Base-by-base conservation (phyloP, 768 basidiomycete genomes). In the Russula dissimulans region DNA sequence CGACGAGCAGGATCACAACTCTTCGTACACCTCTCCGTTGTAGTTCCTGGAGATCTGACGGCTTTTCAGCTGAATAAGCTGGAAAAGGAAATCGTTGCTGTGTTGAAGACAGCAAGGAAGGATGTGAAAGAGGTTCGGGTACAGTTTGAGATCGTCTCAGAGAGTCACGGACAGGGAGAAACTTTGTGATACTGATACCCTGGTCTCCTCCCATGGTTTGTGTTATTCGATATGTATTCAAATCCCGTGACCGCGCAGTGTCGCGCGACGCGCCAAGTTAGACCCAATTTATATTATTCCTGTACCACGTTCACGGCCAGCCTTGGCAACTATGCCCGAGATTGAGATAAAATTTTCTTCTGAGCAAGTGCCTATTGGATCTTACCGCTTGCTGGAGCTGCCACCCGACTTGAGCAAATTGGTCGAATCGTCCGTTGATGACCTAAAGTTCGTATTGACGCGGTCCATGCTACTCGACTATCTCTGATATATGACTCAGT, bases 1-100 rank as follows among this genome's bases (percentile, higher is more conserved):
- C 84, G 85, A 66, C 83, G 87, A 36, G 81, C 87, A 10, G 89
- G 93, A 34, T 91, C 93, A 9, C 72, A 87, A 61, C 82, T 95
- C 61, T 86, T 84, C 57, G 86, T 97, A 7, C 91, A 97, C 72
- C 75, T 97, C 53, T 81, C 80, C 5, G 89, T 86, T 34, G 79
- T 83, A 38, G 88, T 98, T 0, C 80, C 86, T 15, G 72, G 74
- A 7, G 57, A 69, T 7, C 72, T 85, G 68, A 84, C 82, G 6
- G 80, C 92, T 12, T 69, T 71, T 15, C 81, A 86, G 18, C 77
- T 82, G 3, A 79, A 79, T 49, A 68, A 71, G 26, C 72, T 95
- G 22, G 89, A 95, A 70, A 72, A 74, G 41, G 72, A 76, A 63
- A 90, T 97, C 45, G 69, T 75, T 32, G 69, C 69, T 50, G 76